phyloP scores from a whole-genome alignment of 2,329 filamentous ascomycete species.

The Diplodia seriata region DNA sequence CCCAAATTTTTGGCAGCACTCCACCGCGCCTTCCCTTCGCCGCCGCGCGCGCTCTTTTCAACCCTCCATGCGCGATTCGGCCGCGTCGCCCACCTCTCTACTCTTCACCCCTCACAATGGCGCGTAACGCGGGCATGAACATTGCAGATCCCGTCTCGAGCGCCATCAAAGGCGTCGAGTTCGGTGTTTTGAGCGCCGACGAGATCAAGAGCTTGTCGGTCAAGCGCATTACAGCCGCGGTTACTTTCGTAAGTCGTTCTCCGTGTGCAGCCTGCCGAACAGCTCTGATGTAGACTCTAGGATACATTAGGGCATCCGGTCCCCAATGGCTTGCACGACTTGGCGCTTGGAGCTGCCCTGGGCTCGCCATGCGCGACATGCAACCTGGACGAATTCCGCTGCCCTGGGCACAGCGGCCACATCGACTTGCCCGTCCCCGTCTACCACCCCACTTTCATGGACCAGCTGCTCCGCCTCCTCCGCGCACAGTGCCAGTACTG shows the following conservation, averaged over 20 bases:
- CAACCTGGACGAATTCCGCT: conserved; percentile 77
- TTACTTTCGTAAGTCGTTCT: conserved; percentile 64
- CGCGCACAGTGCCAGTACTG: conserved; percentile 92
- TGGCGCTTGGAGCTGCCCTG: conserved; percentile 87
- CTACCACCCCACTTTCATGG: conserved; percentile 96
- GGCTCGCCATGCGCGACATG: conserved; percentile 90
- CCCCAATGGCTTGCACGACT: conserved; percentile 89
- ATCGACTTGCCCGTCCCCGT: conserved; percentile 93
- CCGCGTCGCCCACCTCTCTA: background rate
- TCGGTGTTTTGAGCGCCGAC: conserved; percentile 79
- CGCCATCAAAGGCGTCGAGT: conserved; percentile 85
- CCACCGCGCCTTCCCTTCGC: conserved; percentile 18
- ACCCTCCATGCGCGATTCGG: conserved; percentile 23
- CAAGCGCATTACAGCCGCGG: conserved; percentile 69
- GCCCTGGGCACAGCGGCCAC: conserved; percentile 92
- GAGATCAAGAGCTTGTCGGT: conserved; percentile 92
- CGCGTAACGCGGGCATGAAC: conserved; percentile 47
- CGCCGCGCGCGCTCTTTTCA: conserved; percentile 17
- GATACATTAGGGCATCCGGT: conserved; percentile 89
- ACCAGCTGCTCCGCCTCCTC: conserved; percentile 84
- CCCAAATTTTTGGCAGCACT: conserved; percentile 30
- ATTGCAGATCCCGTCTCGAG: conserved; percentile 78
- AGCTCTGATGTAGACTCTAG: background rate
- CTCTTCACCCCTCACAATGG: conserved; percentile 3
- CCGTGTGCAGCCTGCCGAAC: background rate